These are phyloP conservation scores for Orbilia quercus DNA, from an alignment of 2,329 filamentous ascomycete genomes.

Conservation along the genomic window DNA sequence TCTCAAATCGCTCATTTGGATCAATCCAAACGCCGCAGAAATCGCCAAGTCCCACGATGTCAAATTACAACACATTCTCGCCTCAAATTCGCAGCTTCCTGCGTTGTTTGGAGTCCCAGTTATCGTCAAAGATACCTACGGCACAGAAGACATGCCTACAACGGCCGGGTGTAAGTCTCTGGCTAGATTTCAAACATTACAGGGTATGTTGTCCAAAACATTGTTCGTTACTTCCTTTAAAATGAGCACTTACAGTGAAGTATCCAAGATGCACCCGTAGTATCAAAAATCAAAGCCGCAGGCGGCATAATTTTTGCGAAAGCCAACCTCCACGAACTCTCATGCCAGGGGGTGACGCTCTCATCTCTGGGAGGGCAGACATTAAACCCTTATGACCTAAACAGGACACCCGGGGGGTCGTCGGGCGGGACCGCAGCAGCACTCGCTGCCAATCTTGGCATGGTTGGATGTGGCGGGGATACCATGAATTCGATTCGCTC, in stretches of 20 bases:
- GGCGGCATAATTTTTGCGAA: slow-evolving; percentile 72
- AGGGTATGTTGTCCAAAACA: slow-evolving; percentile 19
- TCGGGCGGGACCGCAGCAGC: slow-evolving; percentile 73
- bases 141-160: slow-evolving; percentile 69
- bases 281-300: slow-evolving; percentile 66
- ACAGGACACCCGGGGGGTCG: slow-evolving; percentile 74
- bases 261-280: slow-evolving; percentile 66
- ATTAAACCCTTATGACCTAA: slow-evolving; percentile 73
- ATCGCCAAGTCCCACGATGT: slow-evolving; percentile 32
- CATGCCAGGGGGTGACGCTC: slow-evolving; percentile 72
- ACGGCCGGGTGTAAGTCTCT: slow-evolving; percentile 70
- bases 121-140: slow-evolving; percentile 74
- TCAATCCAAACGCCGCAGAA: slow-evolving; percentile 14
- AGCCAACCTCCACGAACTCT: slow-evolving; percentile 73
- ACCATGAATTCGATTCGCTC: slow-evolving; percentile 73
- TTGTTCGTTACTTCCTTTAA: not conserved
- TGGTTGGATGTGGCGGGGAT: slow-evolving; percentile 71
- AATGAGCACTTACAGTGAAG: not conserved
- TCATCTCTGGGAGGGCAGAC: slow-evolving; percentile 74
- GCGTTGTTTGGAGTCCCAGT: slow-evolving; percentile 72
- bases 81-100: slow-evolving; percentile 3
- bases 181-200: slow-evolving; percentile 64
- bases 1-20: slow-evolving; percentile 21
- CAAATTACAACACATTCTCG: slow-evolving; percentile 21
- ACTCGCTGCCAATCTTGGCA: slow-evolving; percentile 69